These are phyloP conservation scores for Mycena sp. DNA, from an alignment of 1,284 basidiomycete species.

Conservation along the genomic window DNA sequence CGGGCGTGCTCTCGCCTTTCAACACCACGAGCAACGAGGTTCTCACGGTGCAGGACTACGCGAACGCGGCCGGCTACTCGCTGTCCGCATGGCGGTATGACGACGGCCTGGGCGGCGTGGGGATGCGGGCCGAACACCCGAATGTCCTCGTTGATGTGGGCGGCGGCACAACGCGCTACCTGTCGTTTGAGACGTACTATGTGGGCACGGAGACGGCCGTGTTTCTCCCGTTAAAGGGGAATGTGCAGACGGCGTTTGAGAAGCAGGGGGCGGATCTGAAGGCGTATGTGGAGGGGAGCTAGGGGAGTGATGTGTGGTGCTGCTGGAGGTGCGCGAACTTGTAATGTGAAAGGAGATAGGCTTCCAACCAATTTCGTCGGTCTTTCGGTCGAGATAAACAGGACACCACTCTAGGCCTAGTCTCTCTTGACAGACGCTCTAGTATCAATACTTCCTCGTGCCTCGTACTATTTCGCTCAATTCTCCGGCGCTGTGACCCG, in stretches of 20 bases:
- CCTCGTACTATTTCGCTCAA: no score
- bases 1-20: conserved; percentile 7
- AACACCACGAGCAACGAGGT: conserved; percentile 21
- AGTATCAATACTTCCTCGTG: no score
- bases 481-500: no score
- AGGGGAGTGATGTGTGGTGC: conserved; percentile 6
- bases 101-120: conserved; percentile 15
- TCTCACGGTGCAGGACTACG: conserved; percentile 13
- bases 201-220: conserved; percentile 3
- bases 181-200: conserved; percentile 22
- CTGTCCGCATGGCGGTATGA: conserved; percentile 18
- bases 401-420: conserved; percentile 3
- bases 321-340: conserved; percentile 4
- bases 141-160: conserved; percentile 17
- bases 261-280: conserved; percentile 18
- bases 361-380: conserved; percentile 4
- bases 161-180: conserved; percentile 14
- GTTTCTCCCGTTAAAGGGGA: conserved; percentile 13
- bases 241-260: conserved; percentile 19
- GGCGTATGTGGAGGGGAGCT: conserved; percentile 14
- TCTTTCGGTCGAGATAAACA: conserved; percentile 2
- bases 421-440: no score
- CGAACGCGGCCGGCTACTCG: conserved; percentile 10
- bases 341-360: conserved; percentile 3
- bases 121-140: conserved; percentile 19